These are phyloP conservation scores for Moesziomyces sp. DNA, from an alignment of 1,284 basidiomycete genomes.

Conservation along the genomic window DNA sequence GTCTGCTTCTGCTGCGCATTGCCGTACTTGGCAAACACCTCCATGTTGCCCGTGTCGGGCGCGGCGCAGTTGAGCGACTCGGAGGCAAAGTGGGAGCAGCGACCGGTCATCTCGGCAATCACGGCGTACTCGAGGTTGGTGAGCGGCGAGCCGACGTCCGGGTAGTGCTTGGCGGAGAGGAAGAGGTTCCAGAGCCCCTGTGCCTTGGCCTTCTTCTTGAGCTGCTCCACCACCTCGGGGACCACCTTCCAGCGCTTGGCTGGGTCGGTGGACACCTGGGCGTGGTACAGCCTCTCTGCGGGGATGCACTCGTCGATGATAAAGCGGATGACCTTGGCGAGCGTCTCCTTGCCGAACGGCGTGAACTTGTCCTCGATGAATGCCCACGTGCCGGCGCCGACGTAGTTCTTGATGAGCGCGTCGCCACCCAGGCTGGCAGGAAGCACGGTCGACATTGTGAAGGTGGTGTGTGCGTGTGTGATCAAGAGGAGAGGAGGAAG, in stretches of 20 bases:
- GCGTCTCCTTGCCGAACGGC: conserved; percentile 83
- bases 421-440: conserved; percentile 42
- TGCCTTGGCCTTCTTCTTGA: conserved; percentile 87
- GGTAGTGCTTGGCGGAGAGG: conserved; percentile 91
- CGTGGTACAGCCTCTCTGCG: conserved; percentile 79
- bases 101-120: conserved; percentile 93
- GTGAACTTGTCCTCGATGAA: conserved; percentile 73
- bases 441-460: conserved; percentile 33
- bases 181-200: conserved; percentile 97
- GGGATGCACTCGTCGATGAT: conserved; percentile 88
- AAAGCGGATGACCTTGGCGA: conserved; percentile 85
- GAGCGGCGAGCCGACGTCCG: conserved; percentile 80
- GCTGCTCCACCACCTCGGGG: conserved; percentile 81
- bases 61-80: conserved; percentile 91
- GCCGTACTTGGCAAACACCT: conserved; percentile 95
- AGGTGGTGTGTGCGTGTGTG: neutral
- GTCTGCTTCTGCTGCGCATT: conserved; percentile 87
- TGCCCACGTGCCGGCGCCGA: conserved; percentile 64
- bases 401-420: conserved; percentile 53
- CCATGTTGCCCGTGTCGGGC: conserved; percentile 84
- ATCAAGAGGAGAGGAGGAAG: neutral
- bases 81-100: conserved; percentile 81
- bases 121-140: conserved; percentile 97
- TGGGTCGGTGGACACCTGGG: conserved; percentile 83
- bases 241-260: conserved; percentile 83